Percentiles rank a stretch among this genome's conserved stretches.
Evolutionary conservation across 2,329 filamentous ascomycete genomes (phyloP).

Genomic region (Coniochaeta hoffmannii): DNA sequence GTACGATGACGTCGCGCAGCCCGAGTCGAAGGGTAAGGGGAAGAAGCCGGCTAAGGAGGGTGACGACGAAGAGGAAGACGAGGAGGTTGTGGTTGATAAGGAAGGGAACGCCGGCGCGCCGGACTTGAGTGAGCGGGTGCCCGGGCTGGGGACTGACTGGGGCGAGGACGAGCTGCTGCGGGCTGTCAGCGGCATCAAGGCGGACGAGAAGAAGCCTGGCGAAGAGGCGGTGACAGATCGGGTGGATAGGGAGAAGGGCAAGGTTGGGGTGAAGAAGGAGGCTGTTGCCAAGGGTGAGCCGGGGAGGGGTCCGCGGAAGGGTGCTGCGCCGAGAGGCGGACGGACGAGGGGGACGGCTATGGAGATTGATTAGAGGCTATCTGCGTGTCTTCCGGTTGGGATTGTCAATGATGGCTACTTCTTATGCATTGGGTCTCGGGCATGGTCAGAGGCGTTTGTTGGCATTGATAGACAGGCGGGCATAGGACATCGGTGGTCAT

Average conservation of each 20-base stretch:
- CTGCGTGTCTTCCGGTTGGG: not conserved
- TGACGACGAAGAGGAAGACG: constrained; percentile 3
- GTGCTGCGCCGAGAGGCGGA: constrained; percentile 8
- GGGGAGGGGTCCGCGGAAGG: constrained; percentile 6
- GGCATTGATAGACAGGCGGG: not conserved
- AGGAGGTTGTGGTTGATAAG: constrained; percentile 4
- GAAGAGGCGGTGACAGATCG: constrained; percentile 10
- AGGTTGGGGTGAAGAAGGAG: constrained; percentile 3
- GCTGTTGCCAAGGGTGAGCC: not conserved
- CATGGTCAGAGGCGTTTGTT: not conserved
- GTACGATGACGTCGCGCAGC: constrained; percentile 5
- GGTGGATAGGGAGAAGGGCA: constrained; percentile 3
- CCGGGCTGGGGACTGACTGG: constrained; percentile 33
- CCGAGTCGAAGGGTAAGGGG: constrained; percentile 19
- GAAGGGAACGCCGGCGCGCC: constrained; percentile 8
- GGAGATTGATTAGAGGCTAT: constrained; percentile 10
- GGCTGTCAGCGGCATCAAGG: constrained; percentile 35
- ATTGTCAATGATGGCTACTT: too few relatives aligned
- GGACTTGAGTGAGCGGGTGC: constrained; percentile 29
- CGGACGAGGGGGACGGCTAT: constrained; percentile 9
- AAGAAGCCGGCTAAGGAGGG: constrained; percentile 13
- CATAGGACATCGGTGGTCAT: not conserved
- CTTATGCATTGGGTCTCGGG: too few relatives aligned
- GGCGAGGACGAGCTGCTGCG: constrained; percentile 35
- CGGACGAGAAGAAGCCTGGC: constrained; percentile 17